Percentiles rank a stretch among this genome's conserved stretches.
Evolutionary conservation across 768 basidiomycete genomes (phyloP).

Genomic region (Mycena rosella): DNA sequence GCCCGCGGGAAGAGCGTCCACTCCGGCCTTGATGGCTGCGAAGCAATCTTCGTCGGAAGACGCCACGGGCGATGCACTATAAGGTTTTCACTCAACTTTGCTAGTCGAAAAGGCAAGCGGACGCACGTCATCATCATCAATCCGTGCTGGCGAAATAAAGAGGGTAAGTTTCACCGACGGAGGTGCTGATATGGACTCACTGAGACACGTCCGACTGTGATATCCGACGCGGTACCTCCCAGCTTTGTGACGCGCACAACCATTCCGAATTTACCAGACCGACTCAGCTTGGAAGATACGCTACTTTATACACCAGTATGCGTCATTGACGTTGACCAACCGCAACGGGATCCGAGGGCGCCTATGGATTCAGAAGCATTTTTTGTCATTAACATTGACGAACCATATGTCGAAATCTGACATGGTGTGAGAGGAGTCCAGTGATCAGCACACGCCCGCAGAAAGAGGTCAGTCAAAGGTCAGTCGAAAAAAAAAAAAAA

Average conservation of each 20-base stretch:
- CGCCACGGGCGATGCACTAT: conserved; percentile 52
- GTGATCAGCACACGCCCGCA: too few species aligned
- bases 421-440: too few species aligned
- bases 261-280: neutral
- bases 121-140: conserved; percentile 35
- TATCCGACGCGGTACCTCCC: conserved; percentile 19
- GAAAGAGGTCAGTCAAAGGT: too few species aligned
- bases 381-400: too few species aligned
- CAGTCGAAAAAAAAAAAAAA: too few species aligned
- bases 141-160: conserved; percentile 26
- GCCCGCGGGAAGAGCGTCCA: conserved; percentile 57
- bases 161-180: neutral
- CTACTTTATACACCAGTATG: too few species aligned
- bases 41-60: conserved; percentile 71
- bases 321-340: too few species aligned
- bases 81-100: neutral
- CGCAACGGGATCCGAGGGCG: too few species aligned
- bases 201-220: conserved; percentile 19
- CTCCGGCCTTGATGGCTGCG: conserved; percentile 68
- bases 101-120: neutral
- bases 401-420: too few species aligned
- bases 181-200: neutral
- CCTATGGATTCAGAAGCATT: too few species aligned
- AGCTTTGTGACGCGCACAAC: neutral
- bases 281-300: too few species aligned